A percentile compares a stretch with the other conserved stretches of the same genome.
phyloP scores from a whole-genome alignment of 2,329 filamentous ascomycete genomes.

The Eutypella sp. region DNA sequence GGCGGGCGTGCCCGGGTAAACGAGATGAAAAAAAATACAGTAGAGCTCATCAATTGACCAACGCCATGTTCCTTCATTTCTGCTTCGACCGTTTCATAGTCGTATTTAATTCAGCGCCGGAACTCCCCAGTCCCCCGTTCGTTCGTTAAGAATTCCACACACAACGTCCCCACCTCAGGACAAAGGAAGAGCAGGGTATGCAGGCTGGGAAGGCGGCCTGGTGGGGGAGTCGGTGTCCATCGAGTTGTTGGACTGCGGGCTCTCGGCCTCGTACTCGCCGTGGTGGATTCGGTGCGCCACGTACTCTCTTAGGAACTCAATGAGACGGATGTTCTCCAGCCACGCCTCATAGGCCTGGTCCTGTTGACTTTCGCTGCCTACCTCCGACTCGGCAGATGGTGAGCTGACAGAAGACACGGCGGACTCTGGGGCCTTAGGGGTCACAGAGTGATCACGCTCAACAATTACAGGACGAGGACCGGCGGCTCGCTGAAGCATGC shows the following conservation, averaged over 20 bases:
- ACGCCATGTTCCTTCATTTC: too few species aligned
- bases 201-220: constrained; percentile 27
- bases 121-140: background rate
- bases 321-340: constrained; percentile 61
- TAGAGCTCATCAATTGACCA: too few species aligned
- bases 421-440: constrained; percentile 40
- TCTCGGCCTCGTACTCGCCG: constrained; percentile 44
- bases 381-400: constrained; percentile 51
- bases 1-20: too few species aligned
- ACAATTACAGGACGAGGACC: constrained; percentile 35
- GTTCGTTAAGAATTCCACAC: background rate
- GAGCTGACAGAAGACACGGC: constrained; percentile 44
- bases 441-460: constrained; percentile 35
- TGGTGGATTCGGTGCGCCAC: constrained; percentile 53
- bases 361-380: constrained; percentile 43
- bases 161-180: background rate
- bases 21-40: too few species aligned
- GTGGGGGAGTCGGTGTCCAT: constrained; percentile 26
- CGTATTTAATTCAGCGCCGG: too few species aligned
- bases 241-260: constrained; percentile 21
- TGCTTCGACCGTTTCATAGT: too few species aligned
- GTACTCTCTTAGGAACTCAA: constrained; percentile 56
- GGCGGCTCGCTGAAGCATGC: constrained; percentile 57
- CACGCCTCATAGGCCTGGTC: constrained; percentile 59
- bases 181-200: constrained; percentile 30